A percentile compares a stretch with the other conserved stretches of the same genome.
Conservation (phyloP, 371 early-diverging fungal species). For the Chytridium lagenaria region DNA sequence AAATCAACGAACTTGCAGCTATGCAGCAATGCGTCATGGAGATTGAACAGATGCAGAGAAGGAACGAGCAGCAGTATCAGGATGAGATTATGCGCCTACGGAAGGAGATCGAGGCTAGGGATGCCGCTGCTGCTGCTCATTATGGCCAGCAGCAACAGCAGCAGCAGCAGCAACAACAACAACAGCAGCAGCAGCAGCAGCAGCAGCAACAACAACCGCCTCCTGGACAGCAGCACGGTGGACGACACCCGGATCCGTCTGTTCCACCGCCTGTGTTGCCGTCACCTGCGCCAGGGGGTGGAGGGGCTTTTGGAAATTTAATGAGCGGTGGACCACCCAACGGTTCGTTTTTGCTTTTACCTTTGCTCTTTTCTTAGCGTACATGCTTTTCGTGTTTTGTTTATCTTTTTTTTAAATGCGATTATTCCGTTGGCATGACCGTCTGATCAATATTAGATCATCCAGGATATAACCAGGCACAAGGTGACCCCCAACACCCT, state of each 20-base stretch:
- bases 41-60: constrained; percentile 77
- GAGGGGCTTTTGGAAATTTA: constrained; percentile 45
- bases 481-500: constrained; percentile 17
- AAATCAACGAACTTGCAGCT: constrained; percentile 75
- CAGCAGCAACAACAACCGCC: constrained; percentile 17
- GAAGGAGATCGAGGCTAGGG: constrained; percentile 71
- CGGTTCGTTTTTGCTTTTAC: not conserved
- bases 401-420: not conserved
- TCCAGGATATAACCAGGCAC: constrained; percentile 32
- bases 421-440: too few relatives aligned
- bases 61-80: constrained; percentile 82
- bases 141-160: constrained; percentile 35
- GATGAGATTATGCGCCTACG: constrained; percentile 77
- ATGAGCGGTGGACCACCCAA: constrained; percentile 38
- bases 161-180: constrained; percentile 16
- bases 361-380: not conserved
- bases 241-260: constrained; percentile 29
- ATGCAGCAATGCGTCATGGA: constrained; percentile 81
- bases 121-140: constrained; percentile 40
- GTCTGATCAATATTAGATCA: constrained; percentile 19
- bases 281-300: constrained; percentile 28
- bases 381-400: not conserved
- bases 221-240: too few relatives aligned
- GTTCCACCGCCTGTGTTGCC: constrained; percentile 44
- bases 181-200: constrained; percentile 22